These are phyloP conservation scores for Pseudogymnoascus sp. DNA, from an alignment of 2,329 filamentous ascomycete genomes.

Conservation along the genomic window DNA sequence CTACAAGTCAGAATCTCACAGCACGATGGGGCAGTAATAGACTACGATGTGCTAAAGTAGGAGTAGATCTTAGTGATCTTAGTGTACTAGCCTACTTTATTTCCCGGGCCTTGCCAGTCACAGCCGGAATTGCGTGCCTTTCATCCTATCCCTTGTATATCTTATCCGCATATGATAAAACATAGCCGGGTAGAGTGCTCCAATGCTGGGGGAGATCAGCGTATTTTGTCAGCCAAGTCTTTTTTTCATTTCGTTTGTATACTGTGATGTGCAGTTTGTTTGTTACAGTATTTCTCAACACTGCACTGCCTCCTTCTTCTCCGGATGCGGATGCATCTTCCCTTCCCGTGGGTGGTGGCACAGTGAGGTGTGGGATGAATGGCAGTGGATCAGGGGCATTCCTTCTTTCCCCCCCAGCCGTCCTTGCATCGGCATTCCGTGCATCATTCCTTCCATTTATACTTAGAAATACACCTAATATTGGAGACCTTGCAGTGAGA, in stretches of 20 bases:
- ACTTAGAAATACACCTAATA: not conserved
- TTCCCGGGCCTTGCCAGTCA: not conserved
- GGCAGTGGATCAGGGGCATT: not conserved
- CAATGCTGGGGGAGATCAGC: not conserved
- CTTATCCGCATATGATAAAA: not conserved
- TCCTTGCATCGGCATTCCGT: not conserved
- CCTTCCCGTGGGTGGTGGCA: not conserved
- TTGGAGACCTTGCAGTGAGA: not conserved
- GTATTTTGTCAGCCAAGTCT: not conserved
- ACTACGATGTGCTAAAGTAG: not conserved
- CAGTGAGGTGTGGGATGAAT: not conserved
- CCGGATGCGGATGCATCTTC: not conserved
- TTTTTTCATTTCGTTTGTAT: slow-evolving; percentile 1
- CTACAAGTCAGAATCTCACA: not conserved
- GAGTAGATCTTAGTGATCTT: not conserved
- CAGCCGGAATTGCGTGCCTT: not conserved
- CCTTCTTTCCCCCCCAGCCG: not conserved
- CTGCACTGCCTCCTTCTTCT: not conserved
- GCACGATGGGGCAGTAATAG: not conserved
- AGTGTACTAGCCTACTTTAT: not conserved
- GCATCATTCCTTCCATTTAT: not conserved
- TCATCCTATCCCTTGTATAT: not conserved
- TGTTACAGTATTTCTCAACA: not conserved
- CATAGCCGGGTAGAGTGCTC: not conserved
- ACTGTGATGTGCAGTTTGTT: not conserved